A percentile compares a stretch with the other conserved stretches of the same genome.
Conservation (phyloP, 2,329 filamentous ascomycete species). For the Aschersonia sp. region DNA sequence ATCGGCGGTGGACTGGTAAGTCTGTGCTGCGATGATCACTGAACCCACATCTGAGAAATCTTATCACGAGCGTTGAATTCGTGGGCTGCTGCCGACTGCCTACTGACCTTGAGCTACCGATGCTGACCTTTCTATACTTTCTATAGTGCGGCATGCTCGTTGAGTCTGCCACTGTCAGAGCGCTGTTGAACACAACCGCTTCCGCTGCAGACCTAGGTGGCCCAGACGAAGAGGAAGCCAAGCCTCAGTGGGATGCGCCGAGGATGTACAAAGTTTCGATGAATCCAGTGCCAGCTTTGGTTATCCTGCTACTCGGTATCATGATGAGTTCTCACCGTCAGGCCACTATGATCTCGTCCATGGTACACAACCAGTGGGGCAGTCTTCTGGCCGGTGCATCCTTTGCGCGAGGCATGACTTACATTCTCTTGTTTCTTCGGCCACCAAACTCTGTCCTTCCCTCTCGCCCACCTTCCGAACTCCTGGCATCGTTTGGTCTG, state of each 20-base stretch:
- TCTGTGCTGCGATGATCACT: conserved; percentile 6
- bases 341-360: conserved; percentile 65
- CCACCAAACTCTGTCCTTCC: conserved; percentile 71
- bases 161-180: conserved; percentile 56
- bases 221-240: conserved; percentile 27
- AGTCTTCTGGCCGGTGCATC: conserved; percentile 69
- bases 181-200: conserved; percentile 45
- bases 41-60: background rate
- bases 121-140: background rate
- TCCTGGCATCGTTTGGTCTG: conserved; percentile 76
- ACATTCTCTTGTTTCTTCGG: conserved; percentile 63
- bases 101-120: background rate
- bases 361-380: conserved; percentile 93
- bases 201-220: conserved; percentile 18
- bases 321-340: conserved; percentile 96
- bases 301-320: conserved; percentile 75
- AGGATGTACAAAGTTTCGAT: conserved; percentile 59
- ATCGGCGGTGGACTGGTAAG: conserved; percentile 78
- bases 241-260: conserved; percentile 38
- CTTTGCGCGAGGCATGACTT: conserved; percentile 64
- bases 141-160: conserved; percentile 65
- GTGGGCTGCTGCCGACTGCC: background rate
- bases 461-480: conserved; percentile 75
- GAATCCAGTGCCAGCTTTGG: conserved; percentile 76
- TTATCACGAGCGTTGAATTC: too few relatives aligned